phyloP scores from a whole-genome alignment of 208 protist genomes.

The Acanthamoeba rhysodes region DNA sequence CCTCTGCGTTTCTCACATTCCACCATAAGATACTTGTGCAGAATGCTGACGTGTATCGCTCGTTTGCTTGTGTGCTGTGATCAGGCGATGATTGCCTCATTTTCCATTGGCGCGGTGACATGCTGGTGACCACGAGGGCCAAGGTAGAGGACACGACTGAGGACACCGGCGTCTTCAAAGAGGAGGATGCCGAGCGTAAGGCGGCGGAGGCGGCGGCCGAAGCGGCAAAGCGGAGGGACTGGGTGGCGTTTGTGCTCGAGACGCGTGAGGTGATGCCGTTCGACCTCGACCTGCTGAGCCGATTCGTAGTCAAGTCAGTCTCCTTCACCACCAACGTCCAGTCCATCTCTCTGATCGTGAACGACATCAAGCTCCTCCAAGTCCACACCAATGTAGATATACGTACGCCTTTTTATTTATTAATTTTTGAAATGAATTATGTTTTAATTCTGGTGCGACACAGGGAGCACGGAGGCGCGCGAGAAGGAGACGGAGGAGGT shows the following conservation, averaged over 20 bases:
- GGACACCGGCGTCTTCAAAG: not conserved
- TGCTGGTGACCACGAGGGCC: conserved; percentile 24
- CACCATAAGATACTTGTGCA: too few relatives aligned
- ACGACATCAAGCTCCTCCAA: not conserved
- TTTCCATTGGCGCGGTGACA: conserved; percentile 50
- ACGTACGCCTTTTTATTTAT: not conserved
- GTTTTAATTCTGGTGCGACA: not conserved
- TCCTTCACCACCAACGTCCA: conserved; percentile 58
- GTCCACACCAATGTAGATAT: conserved; percentile 36
- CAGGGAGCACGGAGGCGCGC: not conserved
- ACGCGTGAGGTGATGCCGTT: conserved; percentile 47
- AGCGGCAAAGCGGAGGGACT: conserved; percentile 3
- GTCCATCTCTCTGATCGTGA: conserved; percentile 50
- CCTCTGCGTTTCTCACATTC: not conserved
- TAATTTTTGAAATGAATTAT: not conserved
- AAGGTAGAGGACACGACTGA: not conserved
- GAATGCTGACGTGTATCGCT: too few relatives aligned
- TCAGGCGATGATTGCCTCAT: conserved; percentile 38
- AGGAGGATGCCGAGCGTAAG: not conserved
- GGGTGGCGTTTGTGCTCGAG: conserved; percentile 59
- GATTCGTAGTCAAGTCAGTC: conserved; percentile 58
- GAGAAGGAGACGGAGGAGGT: conserved; percentile 25
- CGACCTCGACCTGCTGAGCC: conserved; percentile 60
- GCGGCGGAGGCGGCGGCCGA: not conserved
- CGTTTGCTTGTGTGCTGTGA: too few relatives aligned